These are phyloP conservation scores for Metarhizium anisopliae DNA, from an alignment of 2,329 filamentous ascomycete genomes.

Conservation along the genomic window DNA sequence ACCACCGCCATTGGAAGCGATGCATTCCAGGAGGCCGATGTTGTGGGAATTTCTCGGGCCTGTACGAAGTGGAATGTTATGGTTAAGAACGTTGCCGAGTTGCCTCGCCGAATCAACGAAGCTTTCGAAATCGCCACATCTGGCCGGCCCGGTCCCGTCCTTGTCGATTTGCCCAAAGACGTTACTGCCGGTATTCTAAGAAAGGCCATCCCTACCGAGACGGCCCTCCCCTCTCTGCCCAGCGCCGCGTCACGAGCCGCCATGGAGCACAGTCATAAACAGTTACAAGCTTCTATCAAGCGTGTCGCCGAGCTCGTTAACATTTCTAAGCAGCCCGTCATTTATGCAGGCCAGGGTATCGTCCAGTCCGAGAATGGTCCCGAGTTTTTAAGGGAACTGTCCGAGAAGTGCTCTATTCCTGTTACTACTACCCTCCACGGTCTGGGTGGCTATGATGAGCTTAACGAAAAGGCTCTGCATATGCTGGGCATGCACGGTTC, in stretches of 20 bases:
- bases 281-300: constrained; percentile 64
- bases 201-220: constrained; percentile 32
- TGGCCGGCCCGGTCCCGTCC: too few relatives aligned
- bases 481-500: constrained; percentile 99
- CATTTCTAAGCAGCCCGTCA: constrained; percentile 83
- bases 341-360: constrained; percentile 81
- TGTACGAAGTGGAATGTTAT: constrained; percentile 99
- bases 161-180: too few relatives aligned
- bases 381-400: too few relatives aligned
- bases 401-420: too few relatives aligned
- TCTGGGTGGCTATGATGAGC: constrained; percentile 84
- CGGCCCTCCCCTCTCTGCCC: constrained; percentile 68
- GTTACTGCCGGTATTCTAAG: too few relatives aligned
- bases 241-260: constrained; percentile 81
- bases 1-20: constrained; percentile 89
- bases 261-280: constrained; percentile 60
- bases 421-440: constrained; percentile 95
- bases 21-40: constrained; percentile 94
- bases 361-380: too few relatives aligned
- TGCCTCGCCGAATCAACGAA: constrained; percentile 78
- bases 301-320: constrained; percentile 80
- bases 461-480: constrained; percentile 87
- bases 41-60: constrained; percentile 84
- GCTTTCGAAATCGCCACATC: too few relatives aligned
- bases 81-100: constrained; percentile 90